Percentiles rank a stretch among this genome's conserved stretches.
Evolutionary conservation across 2,329 filamentous ascomycete genomes (phyloP).

Genomic region (Microdochium bolleyi): DNA sequence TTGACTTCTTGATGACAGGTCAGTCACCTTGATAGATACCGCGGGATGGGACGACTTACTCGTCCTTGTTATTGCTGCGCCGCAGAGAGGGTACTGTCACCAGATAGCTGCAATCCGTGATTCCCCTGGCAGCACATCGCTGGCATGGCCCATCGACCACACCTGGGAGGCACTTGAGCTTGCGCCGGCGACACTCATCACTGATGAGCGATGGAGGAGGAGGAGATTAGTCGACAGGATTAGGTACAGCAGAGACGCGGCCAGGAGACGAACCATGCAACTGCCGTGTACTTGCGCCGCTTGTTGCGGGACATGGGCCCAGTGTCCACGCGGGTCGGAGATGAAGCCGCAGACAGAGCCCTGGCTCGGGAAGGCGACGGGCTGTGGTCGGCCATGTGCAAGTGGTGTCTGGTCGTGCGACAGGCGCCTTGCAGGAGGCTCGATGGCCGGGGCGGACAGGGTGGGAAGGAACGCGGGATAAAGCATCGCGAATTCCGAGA

Average conservation of each 20-base stretch:
- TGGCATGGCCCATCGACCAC: constrained; percentile 16
- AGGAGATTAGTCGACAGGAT: neutral
- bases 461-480: too few species aligned
- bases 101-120: constrained; percentile 11
- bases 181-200: constrained; percentile 30
- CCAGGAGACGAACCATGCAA: constrained; percentile 21
- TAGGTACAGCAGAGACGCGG: neutral
- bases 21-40: too few species aligned
- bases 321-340: constrained; percentile 1
- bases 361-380: neutral
- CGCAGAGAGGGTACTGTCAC: neutral
- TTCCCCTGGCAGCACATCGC: constrained; percentile 18
- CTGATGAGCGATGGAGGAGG: constrained; percentile 1
- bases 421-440: too few species aligned
- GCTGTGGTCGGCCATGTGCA: too few species aligned
- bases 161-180: constrained; percentile 28
- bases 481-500: too few species aligned
- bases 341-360: neutral
- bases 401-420: too few species aligned
- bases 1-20: too few species aligned
- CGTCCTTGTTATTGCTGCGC: neutral
- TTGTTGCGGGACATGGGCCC: constrained; percentile 13
- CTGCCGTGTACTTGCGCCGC: constrained; percentile 27
- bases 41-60: too few species aligned
- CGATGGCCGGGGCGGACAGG: too few species aligned